Percentiles rank a stretch among this genome's conserved stretches.
phyloP scores from a whole-genome alignment of 2,329 filamentous ascomycete genomes.

The Bipolaris cookei region DNA sequence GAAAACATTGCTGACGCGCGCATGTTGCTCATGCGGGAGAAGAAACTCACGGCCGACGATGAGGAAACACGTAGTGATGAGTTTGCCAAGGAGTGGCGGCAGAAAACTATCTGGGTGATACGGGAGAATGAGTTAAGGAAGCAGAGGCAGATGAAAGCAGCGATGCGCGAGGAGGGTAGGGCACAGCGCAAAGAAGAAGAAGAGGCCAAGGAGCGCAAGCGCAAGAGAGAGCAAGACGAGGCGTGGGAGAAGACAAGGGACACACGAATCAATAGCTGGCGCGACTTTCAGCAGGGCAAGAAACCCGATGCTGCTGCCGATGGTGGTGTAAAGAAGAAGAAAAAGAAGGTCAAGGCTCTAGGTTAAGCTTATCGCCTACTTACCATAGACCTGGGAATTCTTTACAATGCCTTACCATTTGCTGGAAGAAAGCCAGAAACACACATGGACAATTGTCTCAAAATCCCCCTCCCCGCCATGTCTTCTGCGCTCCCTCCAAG shows the following conservation, averaged over 20 bases:
- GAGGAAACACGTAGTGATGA: slow-evolving; percentile 83
- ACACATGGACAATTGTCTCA: neutral
- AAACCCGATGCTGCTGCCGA: slow-evolving; percentile 58
- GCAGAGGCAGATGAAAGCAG: slow-evolving; percentile 84
- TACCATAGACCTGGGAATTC: neutral
- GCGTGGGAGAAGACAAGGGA: slow-evolving; percentile 95
- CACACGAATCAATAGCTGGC: slow-evolving; percentile 90
- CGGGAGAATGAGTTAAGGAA: slow-evolving; percentile 90
- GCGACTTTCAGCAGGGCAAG: slow-evolving; percentile 78
- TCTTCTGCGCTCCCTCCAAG: neutral
- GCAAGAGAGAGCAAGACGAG: slow-evolving; percentile 83
- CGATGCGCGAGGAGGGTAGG: slow-evolving; percentile 95
- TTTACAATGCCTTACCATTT: neutral
- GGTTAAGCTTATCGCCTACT: slow-evolving; percentile 44
- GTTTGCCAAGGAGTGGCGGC: slow-evolving; percentile 84
- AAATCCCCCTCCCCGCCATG: neutral
- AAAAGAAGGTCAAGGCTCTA: slow-evolving; percentile 61
- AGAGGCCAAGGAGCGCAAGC: slow-evolving; percentile 70
- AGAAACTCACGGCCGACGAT: slow-evolving; percentile 89
- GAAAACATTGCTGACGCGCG: slow-evolving; percentile 96
- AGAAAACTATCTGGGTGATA: slow-evolving; percentile 87
- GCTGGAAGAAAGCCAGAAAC: neutral
- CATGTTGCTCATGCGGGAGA: slow-evolving; percentile 90
- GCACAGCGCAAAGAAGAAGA: slow-evolving; percentile 86
- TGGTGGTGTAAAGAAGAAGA: slow-evolving; percentile 53